Evolutionary conservation across 768 basidiomycete species (phyloP).

Genomic region (Lyophyllum semitale): DNA sequence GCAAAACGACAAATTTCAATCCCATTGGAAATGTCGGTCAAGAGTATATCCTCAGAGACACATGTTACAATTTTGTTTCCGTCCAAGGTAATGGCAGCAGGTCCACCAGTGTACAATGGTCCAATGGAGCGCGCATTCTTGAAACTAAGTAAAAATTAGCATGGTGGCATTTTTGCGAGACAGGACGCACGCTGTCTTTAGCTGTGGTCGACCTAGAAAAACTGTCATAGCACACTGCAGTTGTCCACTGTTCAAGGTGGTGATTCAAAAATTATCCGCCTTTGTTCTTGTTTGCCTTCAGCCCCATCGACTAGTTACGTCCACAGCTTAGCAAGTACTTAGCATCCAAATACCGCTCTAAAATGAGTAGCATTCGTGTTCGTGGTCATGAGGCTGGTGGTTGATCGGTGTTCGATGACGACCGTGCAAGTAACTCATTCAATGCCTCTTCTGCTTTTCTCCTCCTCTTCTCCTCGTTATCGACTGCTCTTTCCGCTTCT

Average conservation of each 20-base stretch:
- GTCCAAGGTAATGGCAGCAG: slow-evolving; percentile 77
- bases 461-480: slow-evolving; percentile 50
- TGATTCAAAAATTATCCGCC: slow-evolving; percentile 17
- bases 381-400: neutral
- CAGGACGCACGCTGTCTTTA: slow-evolving; percentile 62
- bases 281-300: slow-evolving; percentile 18
- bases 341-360: neutral
- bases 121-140: slow-evolving; percentile 72
- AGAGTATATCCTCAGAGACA: slow-evolving; percentile 80
- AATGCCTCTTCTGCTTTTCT: slow-evolving; percentile 53
- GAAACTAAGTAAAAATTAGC: slow-evolving; percentile 52
- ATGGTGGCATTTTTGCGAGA: neutral
- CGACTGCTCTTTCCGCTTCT: slow-evolving; percentile 55
- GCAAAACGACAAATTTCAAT: slow-evolving; percentile 77
- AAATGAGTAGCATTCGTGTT: neutral
- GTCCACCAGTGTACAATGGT: slow-evolving; percentile 88
- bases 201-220: slow-evolving; percentile 41
- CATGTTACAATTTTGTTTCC: slow-evolving; percentile 83
- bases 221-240: slow-evolving; percentile 30
- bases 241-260: neutral
- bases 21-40: slow-evolving; percentile 81
- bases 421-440: slow-evolving; percentile 31
- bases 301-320: neutral
- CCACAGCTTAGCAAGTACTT: neutral
- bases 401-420: slow-evolving; percentile 2